Evolutionary conservation across 371 early-diverging fungal species (phyloP).

Genomic region (Mucor racemosus): DNA sequence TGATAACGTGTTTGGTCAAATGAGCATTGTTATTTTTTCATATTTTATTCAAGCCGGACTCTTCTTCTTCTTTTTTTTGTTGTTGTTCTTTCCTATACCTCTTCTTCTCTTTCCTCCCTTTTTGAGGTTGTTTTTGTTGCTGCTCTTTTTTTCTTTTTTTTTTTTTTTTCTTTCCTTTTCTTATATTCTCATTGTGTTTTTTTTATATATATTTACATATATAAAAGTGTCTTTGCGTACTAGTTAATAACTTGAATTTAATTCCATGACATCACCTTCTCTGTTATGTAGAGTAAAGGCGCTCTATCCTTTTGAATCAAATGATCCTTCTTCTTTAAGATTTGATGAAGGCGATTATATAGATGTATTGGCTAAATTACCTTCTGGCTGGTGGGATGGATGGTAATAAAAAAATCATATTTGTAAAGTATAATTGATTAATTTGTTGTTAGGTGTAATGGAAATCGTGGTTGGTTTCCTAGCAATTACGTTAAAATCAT

Average conservation of each 20-base stretch:
- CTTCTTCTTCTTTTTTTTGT: not conserved
- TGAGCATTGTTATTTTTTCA: not conserved
- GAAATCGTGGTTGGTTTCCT: slow-evolving; percentile 82
- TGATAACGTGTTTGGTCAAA: slow-evolving; percentile 4
- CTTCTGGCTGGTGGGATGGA: slow-evolving; percentile 95
- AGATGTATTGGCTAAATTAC: slow-evolving; percentile 79
- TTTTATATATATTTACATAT: not conserved
- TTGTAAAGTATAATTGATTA: not conserved
- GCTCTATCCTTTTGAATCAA: slow-evolving; percentile 80
- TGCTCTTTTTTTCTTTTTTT: slow-evolving; percentile 4
- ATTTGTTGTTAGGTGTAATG: slow-evolving; percentile 37
- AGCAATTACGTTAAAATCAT: slow-evolving; percentile 74
- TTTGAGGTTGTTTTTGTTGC: not conserved
- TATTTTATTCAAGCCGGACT: slow-evolving; percentile 1
- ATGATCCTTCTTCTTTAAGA: slow-evolving; percentile 63
- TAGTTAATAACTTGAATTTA: not conserved
- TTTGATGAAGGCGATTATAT: slow-evolving; percentile 84
- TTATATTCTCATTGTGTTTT: slow-evolving; percentile 6
- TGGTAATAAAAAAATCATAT: slow-evolving; percentile 28
- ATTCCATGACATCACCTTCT: slow-evolving; percentile 14
- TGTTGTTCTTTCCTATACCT: not conserved
- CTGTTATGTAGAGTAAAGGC: slow-evolving; percentile 61
- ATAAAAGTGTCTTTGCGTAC: slow-evolving; percentile 5
- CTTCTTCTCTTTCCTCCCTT: not conserved
- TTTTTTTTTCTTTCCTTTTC: slow-evolving; percentile 8